These are phyloP conservation scores for Neolentinus lepideus DNA, from an alignment of 1,284 basidiomycete species.

Conservation along the genomic window DNA sequence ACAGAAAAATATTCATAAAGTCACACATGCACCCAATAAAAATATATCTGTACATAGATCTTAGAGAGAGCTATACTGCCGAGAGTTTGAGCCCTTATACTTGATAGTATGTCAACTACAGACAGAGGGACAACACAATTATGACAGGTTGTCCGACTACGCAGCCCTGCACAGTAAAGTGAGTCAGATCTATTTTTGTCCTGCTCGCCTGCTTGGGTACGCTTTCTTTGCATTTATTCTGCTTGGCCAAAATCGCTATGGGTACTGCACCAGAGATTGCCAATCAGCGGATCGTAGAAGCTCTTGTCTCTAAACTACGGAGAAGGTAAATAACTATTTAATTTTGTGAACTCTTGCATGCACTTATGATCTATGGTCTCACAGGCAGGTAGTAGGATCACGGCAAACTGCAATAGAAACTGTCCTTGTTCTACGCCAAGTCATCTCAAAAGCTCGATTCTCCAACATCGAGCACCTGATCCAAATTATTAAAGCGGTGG, in stretches of 20 bases:
- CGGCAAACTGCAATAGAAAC: conserved; percentile 87
- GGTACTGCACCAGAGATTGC: conserved; percentile 28
- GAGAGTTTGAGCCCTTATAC: no score
- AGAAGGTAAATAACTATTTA: conserved; percentile 45
- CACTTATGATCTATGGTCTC: conserved; percentile 4
- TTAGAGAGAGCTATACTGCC: no score
- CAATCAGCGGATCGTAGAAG: conserved; percentile 53
- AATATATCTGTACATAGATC: background rate
- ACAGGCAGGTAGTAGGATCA: conserved; percentile 84
- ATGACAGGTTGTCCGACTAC: no score
- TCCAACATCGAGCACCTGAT: conserved; percentile 85
- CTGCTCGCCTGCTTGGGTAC: background rate
- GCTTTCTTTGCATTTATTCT: background rate
- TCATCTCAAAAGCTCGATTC: conserved; percentile 84
- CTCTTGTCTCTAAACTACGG: conserved; percentile 55
- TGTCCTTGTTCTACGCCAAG: conserved; percentile 79
- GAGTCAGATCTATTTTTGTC: conserved; percentile 1
- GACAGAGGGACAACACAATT: no score
- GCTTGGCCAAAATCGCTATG: background rate
- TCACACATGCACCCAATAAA: background rate
- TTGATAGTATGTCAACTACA: no score
- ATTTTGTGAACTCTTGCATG: conserved; percentile 4
- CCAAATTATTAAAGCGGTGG: conserved; percentile 74
- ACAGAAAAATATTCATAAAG: background rate
- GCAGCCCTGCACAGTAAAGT: background rate